Percentiles rank a stretch among this genome's conserved stretches.
These are phyloP conservation scores for Ceratocystis huliohia DNA, from an alignment of 2,329 filamentous ascomycete species.

Conservation along the genomic window DNA sequence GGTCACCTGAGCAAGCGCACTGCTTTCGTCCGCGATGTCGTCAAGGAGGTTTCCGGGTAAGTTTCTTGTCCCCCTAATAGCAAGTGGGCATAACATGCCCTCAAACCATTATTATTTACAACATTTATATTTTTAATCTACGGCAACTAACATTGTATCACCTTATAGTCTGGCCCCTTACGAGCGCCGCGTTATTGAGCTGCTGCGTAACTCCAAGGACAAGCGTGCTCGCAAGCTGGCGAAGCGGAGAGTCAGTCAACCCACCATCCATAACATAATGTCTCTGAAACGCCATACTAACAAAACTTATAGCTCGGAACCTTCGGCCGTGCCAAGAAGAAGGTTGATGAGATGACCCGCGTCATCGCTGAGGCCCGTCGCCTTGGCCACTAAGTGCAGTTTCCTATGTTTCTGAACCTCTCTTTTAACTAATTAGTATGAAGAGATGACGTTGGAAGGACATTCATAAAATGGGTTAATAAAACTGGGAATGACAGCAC, in stretches of 20 bases:
- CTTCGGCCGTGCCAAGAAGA: constrained; percentile 96
- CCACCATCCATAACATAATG: too few species aligned
- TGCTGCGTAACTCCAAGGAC: constrained; percentile 98
- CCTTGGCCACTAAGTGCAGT: constrained; percentile 41
- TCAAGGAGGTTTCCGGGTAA: constrained; percentile 95
- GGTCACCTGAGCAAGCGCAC: constrained; percentile 95
- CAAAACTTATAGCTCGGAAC: constrained; percentile 64
- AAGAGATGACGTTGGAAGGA: constrained; percentile 9
- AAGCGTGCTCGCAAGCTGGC: constrained; percentile 98
- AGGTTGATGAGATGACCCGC: constrained; percentile 97
- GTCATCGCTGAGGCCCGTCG: constrained; percentile 93
- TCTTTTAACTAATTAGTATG: background rate
- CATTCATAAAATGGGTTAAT: constrained; percentile 14
- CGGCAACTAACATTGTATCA: background rate
- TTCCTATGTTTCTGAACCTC: constrained; percentile 11
- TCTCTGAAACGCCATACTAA: constrained; percentile 23
- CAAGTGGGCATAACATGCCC: background rate
- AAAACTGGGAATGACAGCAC: constrained; percentile 20
- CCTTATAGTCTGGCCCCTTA: constrained; percentile 65
- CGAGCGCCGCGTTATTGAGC: constrained; percentile 97
- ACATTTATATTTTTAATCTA: background rate
- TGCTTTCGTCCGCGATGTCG: constrained; percentile 89
- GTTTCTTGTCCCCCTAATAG: constrained; percentile 28
- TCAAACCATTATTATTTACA: background rate
- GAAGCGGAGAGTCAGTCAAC: constrained; percentile 80